Evolutionary conservation across 1,284 basidiomycete genomes (phyloP).

Genomic region (Caloboletus inedulis): DNA sequence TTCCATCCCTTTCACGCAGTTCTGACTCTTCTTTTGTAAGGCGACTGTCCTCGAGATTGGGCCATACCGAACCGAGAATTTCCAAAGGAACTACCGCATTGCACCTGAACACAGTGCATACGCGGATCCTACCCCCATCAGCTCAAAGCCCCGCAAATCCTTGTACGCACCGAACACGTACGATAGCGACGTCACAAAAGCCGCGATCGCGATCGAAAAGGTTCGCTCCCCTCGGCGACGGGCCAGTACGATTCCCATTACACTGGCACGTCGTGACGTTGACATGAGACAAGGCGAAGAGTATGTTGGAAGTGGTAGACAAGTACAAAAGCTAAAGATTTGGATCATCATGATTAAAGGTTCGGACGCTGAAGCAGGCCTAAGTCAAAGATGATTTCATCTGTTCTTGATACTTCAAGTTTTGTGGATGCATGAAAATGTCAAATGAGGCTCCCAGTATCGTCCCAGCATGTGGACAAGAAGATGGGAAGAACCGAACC

Average conservation of each 20-base stretch:
- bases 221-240: neutral
- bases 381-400: neutral
- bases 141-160: too few relatives aligned
- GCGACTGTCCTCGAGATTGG: conserved; percentile 14
- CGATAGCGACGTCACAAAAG: conserved; percentile 1
- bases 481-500: neutral
- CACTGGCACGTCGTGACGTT: neutral
- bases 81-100: neutral
- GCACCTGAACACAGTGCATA: too few relatives aligned
- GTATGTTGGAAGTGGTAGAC: conserved; percentile 1
- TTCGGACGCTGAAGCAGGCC: neutral
- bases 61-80: conserved; percentile 6
- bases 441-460: neutral
- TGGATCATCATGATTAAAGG: neutral
- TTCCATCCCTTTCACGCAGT: neutral
- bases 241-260: too few relatives aligned
- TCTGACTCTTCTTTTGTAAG: neutral
- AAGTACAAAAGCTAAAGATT: conserved; percentile 8
- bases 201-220: neutral
- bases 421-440: neutral
- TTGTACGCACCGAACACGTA: too few relatives aligned
- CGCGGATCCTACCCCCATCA: too few relatives aligned
- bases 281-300: neutral
- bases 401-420: neutral
- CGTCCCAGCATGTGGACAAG: neutral